These are phyloP conservation scores for grape (Vitis vinifera) DNA, from an alignment of 164 flowering plant genomes.

Conservation along the genomic window ASM3070453v1 NC_081808.1:19617501-19618000, in stretches of 20 bases:
- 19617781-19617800: conserved; percentile 25
- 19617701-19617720: background rate
- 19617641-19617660: too few species aligned
- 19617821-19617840: conserved; percentile 13
- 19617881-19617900: conserved; percentile 17
- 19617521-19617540: background rate
- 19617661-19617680: background rate
- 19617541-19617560: background rate
- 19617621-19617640: background rate
- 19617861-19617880: conserved; percentile 9
- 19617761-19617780: background rate
- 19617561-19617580: background rate
- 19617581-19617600: background rate
- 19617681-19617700: background rate
- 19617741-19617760: background rate
- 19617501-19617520: background rate
- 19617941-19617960: conserved; percentile 12
- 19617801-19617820: conserved; percentile 12
- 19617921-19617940: conserved; percentile 18
- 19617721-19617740: conserved; percentile 5
- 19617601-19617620: background rate
- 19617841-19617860: conserved; percentile 1
- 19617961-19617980: conserved; percentile 1
- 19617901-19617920: conserved; percentile 18
- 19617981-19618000: background rate